Base-by-base conservation (phyloP, 768 basidiomycete species). In the Tremella yokohamensis region DNA sequence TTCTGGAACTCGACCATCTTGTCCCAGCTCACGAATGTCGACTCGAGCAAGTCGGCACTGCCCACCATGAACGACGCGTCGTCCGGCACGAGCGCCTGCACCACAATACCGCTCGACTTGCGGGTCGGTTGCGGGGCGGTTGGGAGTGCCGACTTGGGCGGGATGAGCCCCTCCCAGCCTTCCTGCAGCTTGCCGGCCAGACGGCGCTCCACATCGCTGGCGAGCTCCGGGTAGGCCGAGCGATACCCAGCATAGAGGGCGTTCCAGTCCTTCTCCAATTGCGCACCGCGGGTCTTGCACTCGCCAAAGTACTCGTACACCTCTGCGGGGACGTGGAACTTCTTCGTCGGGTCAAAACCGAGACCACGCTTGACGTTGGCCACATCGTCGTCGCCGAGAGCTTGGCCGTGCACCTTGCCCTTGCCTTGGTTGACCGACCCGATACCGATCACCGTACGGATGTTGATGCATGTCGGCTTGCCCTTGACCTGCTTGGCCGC, bases 361-460 rank as follows among this genome's bases (percentile, higher is more conserved):
- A 73, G 64, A 16, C 60, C 48, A 12, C 53, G 61, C 60, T 75
- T 75, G 64, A 73, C 68, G 57, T 73, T 62, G 12, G 56, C 62
- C 25, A 75, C 70, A 37, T 75, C 74, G 49, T 75, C 72, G 20
- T 66, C 65, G n/a, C 74, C 74, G 20, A 75, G 64, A 8, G 74
- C 74, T 13, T 65, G 67, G n/a, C 74, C 74, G 59, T 75, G 74
- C 22, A 67, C 74, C 20, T 64, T 51, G n/a, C 72, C 72, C 16
- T 62, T 68, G 63, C 66, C 63, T 24, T 63, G 61, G 47, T 73
- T 73, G 54, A 52, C 52, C 19, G 74, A 75, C 1, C 67, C 66
- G 62, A 72, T 62, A 49, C 74, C 74, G 57, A 75, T 75, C 61
- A 75, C 64, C n/a, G 73, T 71, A 3, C 62, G 61, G 57, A 75